Base-by-base conservation (phyloP, 495 filamentous ascomycete species). In the Aeminium ludgeri region DNA sequence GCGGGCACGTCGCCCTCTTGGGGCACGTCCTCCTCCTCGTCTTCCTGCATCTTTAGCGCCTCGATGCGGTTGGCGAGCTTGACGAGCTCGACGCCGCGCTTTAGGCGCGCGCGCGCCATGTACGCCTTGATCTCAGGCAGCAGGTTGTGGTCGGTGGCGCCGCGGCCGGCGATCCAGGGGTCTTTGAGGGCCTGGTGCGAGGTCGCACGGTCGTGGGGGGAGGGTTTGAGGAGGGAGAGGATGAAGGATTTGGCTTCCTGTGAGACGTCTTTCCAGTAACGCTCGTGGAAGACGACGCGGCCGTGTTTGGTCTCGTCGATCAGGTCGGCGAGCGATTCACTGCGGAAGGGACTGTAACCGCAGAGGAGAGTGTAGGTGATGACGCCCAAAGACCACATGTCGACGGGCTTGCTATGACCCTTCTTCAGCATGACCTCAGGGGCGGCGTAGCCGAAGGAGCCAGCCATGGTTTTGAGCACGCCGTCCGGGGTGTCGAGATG, bases 331-430 rank as follows among this genome's bases (percentile, higher is more conserved):
- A 99, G 64, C 52, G 81, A 92, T 60, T 99, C 89, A 47, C 82
- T 84, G 41, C 89, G 78, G 75, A 96, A 99, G 20, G 89, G 89
- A 10, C 87, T 94, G 62, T 99, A 99, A 37, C 89, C 89, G 61
- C 89, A 99, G 30, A 99, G 82, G n/a, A 99, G 71, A 12, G 91
- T 96, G 64, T 99, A 99, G 20, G 91, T 96, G 55, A 99, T 96
- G 49, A 99, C 87, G 48, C 89, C 89, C 52, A 99, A 67, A 7
- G 87, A 95, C 89, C 89, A 99, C 82, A 99, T 91, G 55, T 99
- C 89, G 20, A 96, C 89, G n/a, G 89, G 82, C 59, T 96, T 96
- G 54, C 91, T 89, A 56, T 99, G 89, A 29, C 91, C 89, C 50
- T 82, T 73, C 66, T 94, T 95, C 36, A 94, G 67, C 89, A 99